phyloP scores from a whole-genome alignment of 495 filamentous ascomycete genomes.

The Pyronema omphalodes region DNA sequence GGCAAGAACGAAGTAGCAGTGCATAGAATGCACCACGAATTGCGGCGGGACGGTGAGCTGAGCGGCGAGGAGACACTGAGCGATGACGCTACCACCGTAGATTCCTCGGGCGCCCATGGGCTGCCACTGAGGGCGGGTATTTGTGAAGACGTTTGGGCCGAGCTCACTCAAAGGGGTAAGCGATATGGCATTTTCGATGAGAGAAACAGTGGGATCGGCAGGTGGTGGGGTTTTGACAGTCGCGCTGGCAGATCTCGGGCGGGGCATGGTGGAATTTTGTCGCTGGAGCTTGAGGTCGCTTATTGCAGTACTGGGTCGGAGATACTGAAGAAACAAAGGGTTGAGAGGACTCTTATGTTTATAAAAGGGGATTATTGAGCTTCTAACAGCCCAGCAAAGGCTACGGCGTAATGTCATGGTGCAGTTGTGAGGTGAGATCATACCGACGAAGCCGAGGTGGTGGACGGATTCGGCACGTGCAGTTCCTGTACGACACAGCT shows the following conservation, averaged over 20 bases:
- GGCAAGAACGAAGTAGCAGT: slow-evolving; percentile 95
- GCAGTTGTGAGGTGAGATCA: too few species aligned
- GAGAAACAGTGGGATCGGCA: slow-evolving; percentile 48
- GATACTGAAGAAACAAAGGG: too few species aligned
- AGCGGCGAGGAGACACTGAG: slow-evolving; percentile 75
- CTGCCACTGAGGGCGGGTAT: slow-evolving; percentile 76
- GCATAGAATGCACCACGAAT: slow-evolving; percentile 83
- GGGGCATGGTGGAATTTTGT: too few species aligned
- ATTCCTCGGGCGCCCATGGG: slow-evolving; percentile 80
- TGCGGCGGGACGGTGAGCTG: slow-evolving; percentile 63
- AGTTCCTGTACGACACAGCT: too few species aligned
- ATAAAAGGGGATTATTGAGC: too few species aligned
- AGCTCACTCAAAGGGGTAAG: slow-evolving; percentile 64
- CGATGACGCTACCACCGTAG: slow-evolving; percentile 78
- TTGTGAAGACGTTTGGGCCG: slow-evolving; percentile 84
- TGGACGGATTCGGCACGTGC: too few species aligned
- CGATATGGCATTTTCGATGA: slow-evolving; percentile 77
- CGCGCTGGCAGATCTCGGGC: slow-evolving; percentile 12
- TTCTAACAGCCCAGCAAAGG: too few species aligned
- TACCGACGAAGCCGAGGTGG: too few species aligned
- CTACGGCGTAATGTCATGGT: too few species aligned
- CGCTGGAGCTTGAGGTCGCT: too few species aligned
- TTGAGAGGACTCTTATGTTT: too few species aligned
- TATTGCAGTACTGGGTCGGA: too few species aligned
- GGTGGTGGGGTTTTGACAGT: slow-evolving; percentile 66